Conservation (phyloP, 495 filamentous ascomycete species). For the Bacidia gigantensis region DNA sequence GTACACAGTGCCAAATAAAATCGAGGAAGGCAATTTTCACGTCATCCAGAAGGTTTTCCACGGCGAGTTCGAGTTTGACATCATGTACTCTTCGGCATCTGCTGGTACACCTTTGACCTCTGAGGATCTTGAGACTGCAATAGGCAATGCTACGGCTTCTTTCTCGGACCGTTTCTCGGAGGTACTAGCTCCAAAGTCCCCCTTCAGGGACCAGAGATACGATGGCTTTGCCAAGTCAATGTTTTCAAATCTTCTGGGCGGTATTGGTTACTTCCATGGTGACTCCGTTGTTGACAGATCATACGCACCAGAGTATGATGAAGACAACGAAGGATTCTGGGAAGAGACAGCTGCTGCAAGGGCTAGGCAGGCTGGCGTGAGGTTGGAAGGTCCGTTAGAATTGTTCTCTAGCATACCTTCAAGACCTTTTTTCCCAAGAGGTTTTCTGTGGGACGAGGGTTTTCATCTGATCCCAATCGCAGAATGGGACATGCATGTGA, state of each 20-base stretch:
- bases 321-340: slow-evolving; percentile 96
- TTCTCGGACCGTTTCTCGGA: slow-evolving; percentile 65
- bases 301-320: slow-evolving; percentile 79
- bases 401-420: slow-evolving; percentile 91
- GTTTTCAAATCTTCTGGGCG: slow-evolving; percentile 88
- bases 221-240: slow-evolving; percentile 72
- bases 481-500: slow-evolving; percentile 87
- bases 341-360: slow-evolving; percentile 74
- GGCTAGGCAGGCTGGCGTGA: slow-evolving; percentile 40
- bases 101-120: slow-evolving; percentile 46
- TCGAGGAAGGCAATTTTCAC: slow-evolving; percentile 68
- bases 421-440: slow-evolving; percentile 87
- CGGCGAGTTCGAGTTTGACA: slow-evolving; percentile 75
- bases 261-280: slow-evolving; percentile 91
- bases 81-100: slow-evolving; percentile 77
- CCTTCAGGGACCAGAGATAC: slow-evolving; percentile 62
- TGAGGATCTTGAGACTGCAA: slow-evolving; percentile 53
- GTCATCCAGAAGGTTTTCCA: slow-evolving; percentile 86
- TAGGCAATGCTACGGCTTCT: slow-evolving; percentile 45
- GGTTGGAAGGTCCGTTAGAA: slow-evolving; percentile 70
- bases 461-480: slow-evolving; percentile 87
- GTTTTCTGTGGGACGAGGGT: slow-evolving; percentile 96
- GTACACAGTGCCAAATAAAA: slow-evolving; percentile 59
- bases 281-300: slow-evolving; percentile 78
- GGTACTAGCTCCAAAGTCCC: slow-evolving; percentile 58